These are phyloP conservation scores for Neurospora pannonica DNA, from an alignment of 495 filamentous ascomycete species.

Conservation along the genomic window DNA sequence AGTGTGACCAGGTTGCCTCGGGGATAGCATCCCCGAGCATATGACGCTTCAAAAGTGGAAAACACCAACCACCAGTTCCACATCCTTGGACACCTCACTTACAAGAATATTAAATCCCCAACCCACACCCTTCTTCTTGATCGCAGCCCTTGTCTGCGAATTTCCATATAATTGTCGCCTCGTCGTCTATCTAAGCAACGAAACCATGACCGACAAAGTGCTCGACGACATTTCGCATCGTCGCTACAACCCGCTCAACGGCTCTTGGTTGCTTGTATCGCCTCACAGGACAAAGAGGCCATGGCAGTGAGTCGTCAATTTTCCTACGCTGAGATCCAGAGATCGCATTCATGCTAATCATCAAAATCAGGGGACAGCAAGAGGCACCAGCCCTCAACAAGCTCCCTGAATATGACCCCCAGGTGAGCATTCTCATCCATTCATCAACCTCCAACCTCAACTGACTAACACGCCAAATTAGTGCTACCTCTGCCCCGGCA, in stretches of 20 bases:
- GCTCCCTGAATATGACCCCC: conserved; percentile 71
- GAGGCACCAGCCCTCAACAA: conserved; percentile 70
- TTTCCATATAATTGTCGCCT: not conserved
- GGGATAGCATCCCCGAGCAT: not conserved
- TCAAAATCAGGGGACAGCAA: conserved; percentile 65
- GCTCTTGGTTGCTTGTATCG: conserved; percentile 86
- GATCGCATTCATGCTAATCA: not conserved
- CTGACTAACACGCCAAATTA: conserved; percentile 15
- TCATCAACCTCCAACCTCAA: not conserved
- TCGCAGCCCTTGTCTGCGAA: not conserved
- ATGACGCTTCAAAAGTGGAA: not conserved
- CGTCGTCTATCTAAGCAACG: not conserved
- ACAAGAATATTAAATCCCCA: not conserved
- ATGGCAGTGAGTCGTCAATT: conserved; percentile 70
- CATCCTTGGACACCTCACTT: not conserved
- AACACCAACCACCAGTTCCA: not conserved
- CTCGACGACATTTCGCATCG: conserved; percentile 96
- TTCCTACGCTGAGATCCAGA: not conserved
- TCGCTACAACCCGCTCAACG: conserved; percentile 83
- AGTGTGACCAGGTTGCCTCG: not conserved
- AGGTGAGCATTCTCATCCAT: conserved; percentile 30
- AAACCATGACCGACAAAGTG: conserved; percentile 49
- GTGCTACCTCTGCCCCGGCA: conserved; percentile 96
- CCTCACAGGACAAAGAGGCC: conserved; percentile 93
- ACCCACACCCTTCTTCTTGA: not conserved